phyloP scores from a whole-genome alignment of 306 rosid genomes.

The Quercus mongolica region DNA sequence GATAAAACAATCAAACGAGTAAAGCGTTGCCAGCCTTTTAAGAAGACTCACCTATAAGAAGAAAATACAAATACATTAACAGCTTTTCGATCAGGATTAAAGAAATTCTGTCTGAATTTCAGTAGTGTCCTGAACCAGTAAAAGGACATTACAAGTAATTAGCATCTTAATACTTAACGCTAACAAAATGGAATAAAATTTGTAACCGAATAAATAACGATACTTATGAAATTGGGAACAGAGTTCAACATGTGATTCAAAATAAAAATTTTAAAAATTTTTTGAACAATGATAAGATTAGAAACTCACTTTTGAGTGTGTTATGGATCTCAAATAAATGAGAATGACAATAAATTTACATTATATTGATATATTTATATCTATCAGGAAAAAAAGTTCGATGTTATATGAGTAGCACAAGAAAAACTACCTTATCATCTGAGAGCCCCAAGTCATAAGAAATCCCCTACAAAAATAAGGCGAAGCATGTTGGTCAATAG shows the following conservation, averaged over 20 bases:
- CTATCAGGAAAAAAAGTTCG: background rate
- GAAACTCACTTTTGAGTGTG: background rate
- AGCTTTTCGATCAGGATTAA: no score
- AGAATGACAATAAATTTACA: background rate
- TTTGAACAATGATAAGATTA: background rate
- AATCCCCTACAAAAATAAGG: slow-evolving; percentile 42
- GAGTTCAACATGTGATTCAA: background rate
- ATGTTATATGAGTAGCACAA: background rate
- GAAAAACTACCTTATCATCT: slow-evolving; percentile 33
- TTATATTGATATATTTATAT: background rate
- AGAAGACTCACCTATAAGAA: no score
- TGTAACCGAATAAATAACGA: background rate
- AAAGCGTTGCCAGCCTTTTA: no score
- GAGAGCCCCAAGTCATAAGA: slow-evolving; percentile 39
- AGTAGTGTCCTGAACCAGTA: no score
- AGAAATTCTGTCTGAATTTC: no score
- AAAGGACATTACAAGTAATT: no score
- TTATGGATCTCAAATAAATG: background rate
- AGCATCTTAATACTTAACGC: no score
- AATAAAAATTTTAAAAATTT: background rate
- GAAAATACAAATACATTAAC: no score
- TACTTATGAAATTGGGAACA: background rate
- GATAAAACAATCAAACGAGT: slow-evolving; percentile 46
- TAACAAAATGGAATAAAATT: no score
- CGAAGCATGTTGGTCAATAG: background rate